Percentiles rank a stretch among this genome's conserved stretches.
Evolutionary conservation across 495 filamentous ascomycete species (phyloP).

Genomic region (Tuber magnatum): DNA sequence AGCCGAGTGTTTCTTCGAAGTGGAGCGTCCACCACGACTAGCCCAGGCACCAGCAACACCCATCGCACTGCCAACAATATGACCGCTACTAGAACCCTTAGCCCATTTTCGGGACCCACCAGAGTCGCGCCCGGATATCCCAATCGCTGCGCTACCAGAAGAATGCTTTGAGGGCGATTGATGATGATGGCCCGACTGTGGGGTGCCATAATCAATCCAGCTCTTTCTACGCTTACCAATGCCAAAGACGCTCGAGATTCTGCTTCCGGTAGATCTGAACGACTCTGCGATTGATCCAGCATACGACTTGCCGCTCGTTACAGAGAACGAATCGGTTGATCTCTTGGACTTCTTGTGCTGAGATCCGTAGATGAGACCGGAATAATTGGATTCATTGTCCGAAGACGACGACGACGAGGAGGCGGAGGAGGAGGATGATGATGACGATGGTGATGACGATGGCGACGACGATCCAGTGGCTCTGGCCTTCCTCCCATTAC

Average conservation of each 20-base stretch:
- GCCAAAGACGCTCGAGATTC: slow-evolving; percentile 15
- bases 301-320: slow-evolving; percentile 20
- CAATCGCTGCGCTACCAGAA: slow-evolving; percentile 17
- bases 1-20: slow-evolving; percentile 2
- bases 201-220: slow-evolving; percentile 32
- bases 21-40: not conserved
- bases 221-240: slow-evolving; percentile 23
- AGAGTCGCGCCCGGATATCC: slow-evolving; percentile 3
- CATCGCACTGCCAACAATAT: not conserved
- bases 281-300: slow-evolving; percentile 24
- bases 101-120: slow-evolving; percentile 1
- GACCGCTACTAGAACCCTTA: not conserved
- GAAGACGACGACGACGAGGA: slow-evolving; percentile 3
- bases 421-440: not conserved
- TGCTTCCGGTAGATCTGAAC: slow-evolving; percentile 19
- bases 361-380: slow-evolving; percentile 29
- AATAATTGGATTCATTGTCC: slow-evolving; percentile 7
- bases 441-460: slow-evolving; percentile 11
- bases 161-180: not conserved
- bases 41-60: slow-evolving; percentile 9
- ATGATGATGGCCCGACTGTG: slow-evolving; percentile 7
- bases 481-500: not conserved
- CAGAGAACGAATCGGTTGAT: slow-evolving; percentile 15
- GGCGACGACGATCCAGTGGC: slow-evolving; percentile 7
- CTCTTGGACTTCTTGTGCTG: slow-evolving; percentile 3